Conservation (phyloP, 169 alveolate genomes). For the Besnoitia besnoiti region DNA sequence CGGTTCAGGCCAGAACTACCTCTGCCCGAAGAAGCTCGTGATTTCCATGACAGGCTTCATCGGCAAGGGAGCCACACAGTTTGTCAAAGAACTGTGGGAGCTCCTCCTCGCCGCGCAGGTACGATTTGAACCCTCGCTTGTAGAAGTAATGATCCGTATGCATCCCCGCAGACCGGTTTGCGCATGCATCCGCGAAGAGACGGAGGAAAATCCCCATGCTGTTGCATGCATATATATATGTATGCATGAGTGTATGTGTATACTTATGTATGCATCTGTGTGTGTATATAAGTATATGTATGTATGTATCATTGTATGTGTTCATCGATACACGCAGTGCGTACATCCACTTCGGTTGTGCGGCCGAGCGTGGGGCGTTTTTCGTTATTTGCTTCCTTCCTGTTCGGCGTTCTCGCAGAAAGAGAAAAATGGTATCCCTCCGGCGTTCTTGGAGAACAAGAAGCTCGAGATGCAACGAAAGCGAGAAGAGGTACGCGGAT, state of each 20-base stretch:
- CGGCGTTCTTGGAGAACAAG: conserved; percentile 64
- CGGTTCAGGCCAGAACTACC: conserved; percentile 50
- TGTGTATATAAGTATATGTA: too few relatives aligned
- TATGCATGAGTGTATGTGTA: neutral
- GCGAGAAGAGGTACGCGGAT: conserved; percentile 51
- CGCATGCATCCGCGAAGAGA: neutral
- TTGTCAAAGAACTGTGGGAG: conserved; percentile 73
- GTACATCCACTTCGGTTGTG: neutral
- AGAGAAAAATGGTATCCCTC: conserved; percentile 65
- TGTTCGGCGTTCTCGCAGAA: neutral
- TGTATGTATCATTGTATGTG: neutral
- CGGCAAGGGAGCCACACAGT: conserved; percentile 65
- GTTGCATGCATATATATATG: neutral
- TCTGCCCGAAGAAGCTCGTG: conserved; percentile 70
- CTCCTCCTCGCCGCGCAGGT: conserved; percentile 73
- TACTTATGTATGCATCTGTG: neutral
- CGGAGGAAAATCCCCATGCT: neutral
- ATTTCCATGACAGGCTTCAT: conserved; percentile 72
- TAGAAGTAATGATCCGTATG: too few relatives aligned
- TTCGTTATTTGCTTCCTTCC: neutral
- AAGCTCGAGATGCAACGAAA: conserved; percentile 63
- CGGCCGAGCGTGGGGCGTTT: neutral
- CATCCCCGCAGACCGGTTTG: neutral
- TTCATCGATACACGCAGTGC: neutral
- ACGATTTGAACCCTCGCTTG: neutral